Percentiles rank a stretch among this genome's conserved stretches.
Evolutionary conservation across 2,329 filamentous ascomycete genomes (phyloP).

Genomic region (Arthrobotrys sinensis): DNA sequence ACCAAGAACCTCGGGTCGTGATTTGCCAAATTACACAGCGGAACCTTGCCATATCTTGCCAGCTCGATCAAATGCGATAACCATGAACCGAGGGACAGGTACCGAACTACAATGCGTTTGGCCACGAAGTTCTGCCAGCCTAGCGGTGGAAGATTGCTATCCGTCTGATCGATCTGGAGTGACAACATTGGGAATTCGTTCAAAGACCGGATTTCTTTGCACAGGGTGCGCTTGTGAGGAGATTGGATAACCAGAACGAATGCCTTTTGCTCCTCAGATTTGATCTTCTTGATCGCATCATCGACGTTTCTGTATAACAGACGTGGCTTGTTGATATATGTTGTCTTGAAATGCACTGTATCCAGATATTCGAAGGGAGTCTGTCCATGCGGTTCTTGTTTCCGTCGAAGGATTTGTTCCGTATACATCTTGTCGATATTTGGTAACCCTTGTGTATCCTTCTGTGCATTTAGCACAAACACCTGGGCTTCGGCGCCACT

Average conservation of each 20-base stretch:
- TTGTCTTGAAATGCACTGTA: conserved; percentile 85
- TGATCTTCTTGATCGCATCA: conserved; percentile 90
- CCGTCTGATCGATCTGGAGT: conserved; percentile 84
- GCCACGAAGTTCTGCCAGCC: conserved; percentile 94
- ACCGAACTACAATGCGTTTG: conserved; percentile 87
- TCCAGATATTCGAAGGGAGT: conserved; percentile 86
- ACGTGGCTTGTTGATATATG: conserved; percentile 87
- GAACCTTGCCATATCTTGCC: conserved; percentile 91
- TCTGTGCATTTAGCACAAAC: conserved; percentile 85
- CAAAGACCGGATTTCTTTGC: conserved; percentile 87
- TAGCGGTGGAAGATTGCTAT: conserved; percentile 89
- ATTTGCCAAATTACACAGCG: conserved; percentile 92
- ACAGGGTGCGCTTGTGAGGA: conserved; percentile 82
- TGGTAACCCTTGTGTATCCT: conserved; percentile 86
- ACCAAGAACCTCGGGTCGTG: conserved; percentile 96
- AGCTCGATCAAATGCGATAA: conserved; percentile 88
- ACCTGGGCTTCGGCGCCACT: conserved; percentile 84
- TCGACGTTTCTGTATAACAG: conserved; percentile 91
- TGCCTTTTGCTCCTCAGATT: conserved; percentile 84
- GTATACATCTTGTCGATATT: conserved; percentile 91
- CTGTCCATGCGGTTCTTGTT: conserved; percentile 78
- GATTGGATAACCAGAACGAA: conserved; percentile 92
- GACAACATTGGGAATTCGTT: conserved; percentile 87
- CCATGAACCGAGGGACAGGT: conserved; percentile 93
- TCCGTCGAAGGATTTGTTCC: conserved; percentile 78